phyloP scores from a whole-genome alignment of 306 rosid species.

The Fragaria nilgerrensis region DNA sequence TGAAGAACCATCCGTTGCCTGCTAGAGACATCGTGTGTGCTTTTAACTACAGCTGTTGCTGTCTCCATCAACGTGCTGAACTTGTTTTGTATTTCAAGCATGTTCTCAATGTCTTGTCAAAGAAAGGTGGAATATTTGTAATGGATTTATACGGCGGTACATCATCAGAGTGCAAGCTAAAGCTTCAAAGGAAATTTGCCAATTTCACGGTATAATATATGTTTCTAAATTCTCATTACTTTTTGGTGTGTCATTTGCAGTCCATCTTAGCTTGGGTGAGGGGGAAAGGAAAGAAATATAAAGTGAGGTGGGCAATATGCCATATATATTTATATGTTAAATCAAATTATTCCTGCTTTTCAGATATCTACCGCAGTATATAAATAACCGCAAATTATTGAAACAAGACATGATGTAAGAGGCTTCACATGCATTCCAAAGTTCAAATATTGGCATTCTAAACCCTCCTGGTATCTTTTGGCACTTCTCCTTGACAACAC shows the following conservation, averaged over 20 bases:
- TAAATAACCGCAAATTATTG: not conserved
- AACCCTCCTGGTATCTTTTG: not conserved
- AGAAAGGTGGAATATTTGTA: conserved; percentile 79
- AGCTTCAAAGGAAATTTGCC: conserved; percentile 79
- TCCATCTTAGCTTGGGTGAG: not conserved
- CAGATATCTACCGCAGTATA: not conserved
- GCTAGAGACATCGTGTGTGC: conserved; percentile 85
- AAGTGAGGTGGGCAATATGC: not conserved
- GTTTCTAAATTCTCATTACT: conserved; percentile 15
- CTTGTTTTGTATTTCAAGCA: conserved; percentile 81
- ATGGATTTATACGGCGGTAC: conserved; percentile 96
- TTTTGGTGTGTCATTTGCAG: conserved; percentile 15
- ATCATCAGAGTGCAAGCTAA: conserved; percentile 76
- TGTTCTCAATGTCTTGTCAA: conserved; percentile 57
- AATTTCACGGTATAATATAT: conserved; percentile 68
- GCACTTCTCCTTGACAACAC: not conserved
- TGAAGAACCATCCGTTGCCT: conserved; percentile 41
- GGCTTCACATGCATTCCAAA: not conserved
- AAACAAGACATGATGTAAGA: not conserved
- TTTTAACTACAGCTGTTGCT: conserved; percentile 93
- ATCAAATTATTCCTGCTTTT: not conserved
- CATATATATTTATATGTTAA: not conserved
- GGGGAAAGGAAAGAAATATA: not conserved
- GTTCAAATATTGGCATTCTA: not conserved
- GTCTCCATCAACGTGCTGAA: conserved; percentile 82